Conservation (phyloP, 2,329 filamentous ascomycete species). For the Dactylellina sp. region DNA sequence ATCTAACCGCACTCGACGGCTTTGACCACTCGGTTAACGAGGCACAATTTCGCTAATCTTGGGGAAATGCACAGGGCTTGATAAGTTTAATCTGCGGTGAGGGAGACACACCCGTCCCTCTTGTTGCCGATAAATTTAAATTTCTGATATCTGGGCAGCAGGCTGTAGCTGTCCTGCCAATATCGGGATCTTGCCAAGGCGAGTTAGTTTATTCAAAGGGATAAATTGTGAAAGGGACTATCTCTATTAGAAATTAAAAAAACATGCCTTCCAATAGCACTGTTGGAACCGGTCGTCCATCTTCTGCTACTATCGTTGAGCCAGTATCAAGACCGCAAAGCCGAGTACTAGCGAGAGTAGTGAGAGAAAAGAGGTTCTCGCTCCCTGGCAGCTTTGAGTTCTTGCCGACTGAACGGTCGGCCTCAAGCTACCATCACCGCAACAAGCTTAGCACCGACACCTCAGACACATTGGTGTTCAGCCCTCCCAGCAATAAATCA, state of each 20-base stretch:
- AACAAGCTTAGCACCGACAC: conserved; percentile 32
- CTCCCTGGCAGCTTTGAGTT: conserved; percentile 28
- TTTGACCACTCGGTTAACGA: conserved; percentile 30
- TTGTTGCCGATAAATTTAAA: conserved; percentile 4
- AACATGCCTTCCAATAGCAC: conserved; percentile 24
- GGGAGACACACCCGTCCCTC: not conserved
- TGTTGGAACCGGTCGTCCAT: conserved; percentile 3
- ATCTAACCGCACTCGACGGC: conserved; percentile 8
- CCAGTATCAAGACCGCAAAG: conserved; percentile 1
- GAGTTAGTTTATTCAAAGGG: conserved; percentile 1
- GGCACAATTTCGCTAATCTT: conserved; percentile 33
- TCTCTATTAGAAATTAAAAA: too few species aligned
- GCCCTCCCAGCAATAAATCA: conserved; percentile 16
- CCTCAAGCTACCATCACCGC: conserved; percentile 12
- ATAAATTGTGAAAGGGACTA: conserved; percentile 23
- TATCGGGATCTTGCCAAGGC: conserved; percentile 10
- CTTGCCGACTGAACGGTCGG: conserved; percentile 10
- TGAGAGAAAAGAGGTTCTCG: conserved; percentile 34
- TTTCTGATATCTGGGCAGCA: too few species aligned
- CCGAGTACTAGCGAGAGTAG: not conserved
- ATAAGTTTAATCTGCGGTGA: conserved; percentile 7
- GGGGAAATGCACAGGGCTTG: not conserved
- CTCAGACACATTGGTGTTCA: conserved; percentile 4
- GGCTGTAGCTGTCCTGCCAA: not conserved
- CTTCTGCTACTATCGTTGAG: not conserved